These are phyloP conservation scores for Tuber melanosporum DNA, from an alignment of 495 filamentous ascomycete species.

Conservation along the genomic window DNA sequence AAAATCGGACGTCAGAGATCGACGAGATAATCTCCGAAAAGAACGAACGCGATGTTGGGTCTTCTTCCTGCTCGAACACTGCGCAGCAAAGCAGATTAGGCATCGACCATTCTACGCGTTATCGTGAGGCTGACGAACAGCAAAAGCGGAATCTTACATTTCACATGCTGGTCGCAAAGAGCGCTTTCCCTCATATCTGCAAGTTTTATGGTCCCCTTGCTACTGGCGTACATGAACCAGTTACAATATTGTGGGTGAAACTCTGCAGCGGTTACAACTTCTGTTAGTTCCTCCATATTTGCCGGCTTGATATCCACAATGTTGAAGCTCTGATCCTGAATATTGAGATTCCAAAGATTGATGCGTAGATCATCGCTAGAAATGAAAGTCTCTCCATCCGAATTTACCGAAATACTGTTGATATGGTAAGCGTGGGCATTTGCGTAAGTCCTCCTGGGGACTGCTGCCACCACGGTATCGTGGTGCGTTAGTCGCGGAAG, in stretches of 20 bases:
- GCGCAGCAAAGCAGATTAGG: constrained; percentile 22
- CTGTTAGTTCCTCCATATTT: constrained; percentile 98
- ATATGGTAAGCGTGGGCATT: constrained; percentile 99
- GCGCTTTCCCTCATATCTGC: constrained; percentile 97
- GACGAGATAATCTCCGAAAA: constrained; percentile 99
- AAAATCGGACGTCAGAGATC: constrained; percentile 97
- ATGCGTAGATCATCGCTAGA: constrained; percentile 95
- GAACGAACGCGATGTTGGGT: constrained; percentile 96
- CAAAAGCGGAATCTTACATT: constrained; percentile 57
- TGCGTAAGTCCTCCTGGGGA: constrained; percentile 89
- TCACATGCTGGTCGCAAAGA: constrained; percentile 89
- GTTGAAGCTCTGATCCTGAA: constrained; percentile 99
- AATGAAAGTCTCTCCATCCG: constrained; percentile 98
- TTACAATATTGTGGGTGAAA: constrained; percentile 97
- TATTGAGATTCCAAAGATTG: constrained; percentile 98
- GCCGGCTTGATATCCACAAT: constrained; percentile 99
- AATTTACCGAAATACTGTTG: constrained; percentile 99
- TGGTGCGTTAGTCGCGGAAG: constrained; percentile 94
- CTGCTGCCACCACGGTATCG: constrained; percentile 95
- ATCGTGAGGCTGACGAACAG: background rate
- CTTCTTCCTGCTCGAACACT: constrained; percentile 99
- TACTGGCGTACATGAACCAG: constrained; percentile 99
- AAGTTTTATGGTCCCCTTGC: constrained; percentile 97
- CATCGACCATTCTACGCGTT: constrained; percentile 11
- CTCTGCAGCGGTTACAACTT: constrained; percentile 96